These are phyloP conservation scores for Nakaseomyces uthaithaninus DNA, from an alignment of 1,139 yeast species.

Conservation along the genomic window DNA sequence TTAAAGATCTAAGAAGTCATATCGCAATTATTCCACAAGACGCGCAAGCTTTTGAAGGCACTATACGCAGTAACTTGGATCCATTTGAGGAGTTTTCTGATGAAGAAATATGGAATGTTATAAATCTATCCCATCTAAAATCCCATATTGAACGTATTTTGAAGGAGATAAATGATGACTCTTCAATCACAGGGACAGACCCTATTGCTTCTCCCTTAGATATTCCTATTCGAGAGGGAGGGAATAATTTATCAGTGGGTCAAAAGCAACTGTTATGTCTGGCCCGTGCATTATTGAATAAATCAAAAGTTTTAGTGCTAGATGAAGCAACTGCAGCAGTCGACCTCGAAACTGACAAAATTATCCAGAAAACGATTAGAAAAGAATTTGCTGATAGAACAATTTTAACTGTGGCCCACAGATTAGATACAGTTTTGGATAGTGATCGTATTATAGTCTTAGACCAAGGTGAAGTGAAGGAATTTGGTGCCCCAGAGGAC, in stretches of 20 bases:
- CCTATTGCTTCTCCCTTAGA: constrained; percentile 32
- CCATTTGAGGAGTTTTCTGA: constrained; percentile 47
- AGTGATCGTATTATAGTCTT: constrained; percentile 65
- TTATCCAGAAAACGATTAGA: constrained; percentile 68
- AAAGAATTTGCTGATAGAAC: constrained; percentile 56
- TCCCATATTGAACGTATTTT: constrained; percentile 38
- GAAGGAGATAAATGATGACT: constrained; percentile 23
- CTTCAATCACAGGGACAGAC: constrained; percentile 19
- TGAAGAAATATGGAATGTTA: constrained; percentile 47
- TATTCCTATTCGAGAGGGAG: constrained; percentile 53
- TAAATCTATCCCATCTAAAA: constrained; percentile 46
- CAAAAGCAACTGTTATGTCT: constrained; percentile 71
- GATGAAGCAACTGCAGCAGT: constrained; percentile 88
- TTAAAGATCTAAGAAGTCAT: constrained; percentile 45
- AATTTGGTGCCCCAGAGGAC: constrained; percentile 56
- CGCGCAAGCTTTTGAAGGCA: constrained; percentile 58
- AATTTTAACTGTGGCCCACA: constrained; percentile 72
- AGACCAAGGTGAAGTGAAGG: constrained; percentile 59
- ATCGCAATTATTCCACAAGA: constrained; percentile 64
- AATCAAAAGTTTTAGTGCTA: constrained; percentile 55
- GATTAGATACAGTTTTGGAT: constrained; percentile 75
- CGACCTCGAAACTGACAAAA: constrained; percentile 68
- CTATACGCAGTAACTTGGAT: constrained; percentile 52
- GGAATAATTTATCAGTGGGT: constrained; percentile 67
- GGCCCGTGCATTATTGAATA: constrained; percentile 60